Percentiles rank a stretch among this genome's conserved stretches.
Conservation (phyloP, 169 alveolate genomes). For the Plasmodium reichenowi region DNA sequence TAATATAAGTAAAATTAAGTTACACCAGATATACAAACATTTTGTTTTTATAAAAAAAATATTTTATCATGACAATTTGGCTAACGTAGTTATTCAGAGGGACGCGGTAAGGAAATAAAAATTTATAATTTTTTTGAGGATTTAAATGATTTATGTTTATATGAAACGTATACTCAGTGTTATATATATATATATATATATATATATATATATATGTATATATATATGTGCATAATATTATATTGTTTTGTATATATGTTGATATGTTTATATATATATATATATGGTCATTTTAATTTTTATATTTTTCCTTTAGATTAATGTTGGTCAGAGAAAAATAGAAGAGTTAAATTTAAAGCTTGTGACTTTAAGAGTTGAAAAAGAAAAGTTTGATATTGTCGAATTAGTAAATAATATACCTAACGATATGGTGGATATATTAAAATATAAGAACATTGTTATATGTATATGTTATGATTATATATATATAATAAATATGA, state of each 20-base stretch:
- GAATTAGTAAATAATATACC: conserved; percentile 16
- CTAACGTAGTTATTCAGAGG: conserved; percentile 22
- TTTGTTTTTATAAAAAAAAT: conserved; percentile 49
- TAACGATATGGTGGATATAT: conserved; percentile 20
- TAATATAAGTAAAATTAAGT: neutral
- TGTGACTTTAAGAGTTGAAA: conserved; percentile 15
- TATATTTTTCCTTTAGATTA: conserved; percentile 6
- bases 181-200: neutral
- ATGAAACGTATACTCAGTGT: no score
- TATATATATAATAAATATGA: conserved; percentile 17
- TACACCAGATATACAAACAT: conserved; percentile 1
- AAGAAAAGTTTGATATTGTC: conserved; percentile 24
- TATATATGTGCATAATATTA: neutral
- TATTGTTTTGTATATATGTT: no score
- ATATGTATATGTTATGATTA: conserved; percentile 56
- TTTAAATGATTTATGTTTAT: no score
- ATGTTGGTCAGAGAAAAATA: conserved; percentile 32
- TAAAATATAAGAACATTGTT: conserved; percentile 5
- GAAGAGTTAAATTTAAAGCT: conserved; percentile 34
- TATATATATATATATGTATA: neutral
- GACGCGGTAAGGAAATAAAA: conserved; percentile 29
- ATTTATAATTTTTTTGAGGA: neutral
- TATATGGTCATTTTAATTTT: neutral
- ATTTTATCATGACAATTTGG: conserved; percentile 18
- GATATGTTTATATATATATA: neutral